These are phyloP conservation scores for Adansonia grandidieri DNA, from an alignment of 441 rosid species.

Conservation along the genomic window DNA sequence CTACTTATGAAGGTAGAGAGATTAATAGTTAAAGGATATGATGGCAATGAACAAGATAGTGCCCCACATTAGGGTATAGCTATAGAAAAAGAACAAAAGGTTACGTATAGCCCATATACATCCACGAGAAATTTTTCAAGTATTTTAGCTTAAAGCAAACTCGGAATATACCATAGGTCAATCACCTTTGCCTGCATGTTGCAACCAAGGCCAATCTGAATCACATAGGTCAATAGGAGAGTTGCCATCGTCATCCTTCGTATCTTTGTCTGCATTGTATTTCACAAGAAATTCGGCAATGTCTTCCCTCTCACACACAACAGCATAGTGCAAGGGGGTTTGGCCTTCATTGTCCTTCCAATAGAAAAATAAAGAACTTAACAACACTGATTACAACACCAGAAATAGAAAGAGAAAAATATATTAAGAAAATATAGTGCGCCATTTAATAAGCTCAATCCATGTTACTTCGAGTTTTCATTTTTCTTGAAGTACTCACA, in stretches of 20 bases:
- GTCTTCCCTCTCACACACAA: slow-evolving; percentile 81
- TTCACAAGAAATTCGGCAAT: slow-evolving; percentile 79
- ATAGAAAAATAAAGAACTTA: slow-evolving; percentile 24
- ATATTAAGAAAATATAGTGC: background rate
- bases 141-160: slow-evolving; percentile 20
- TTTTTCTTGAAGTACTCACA: too few species aligned
- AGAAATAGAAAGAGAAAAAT: background rate
- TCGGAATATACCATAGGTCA: slow-evolving; percentile 26
- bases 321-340: slow-evolving; percentile 91
- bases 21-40: background rate
- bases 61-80: slow-evolving; percentile 13
- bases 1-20: background rate
- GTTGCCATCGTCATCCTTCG: slow-evolving; percentile 76
- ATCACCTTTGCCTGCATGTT: slow-evolving; percentile 30
- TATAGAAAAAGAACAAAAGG: slow-evolving; percentile 8
- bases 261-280: slow-evolving; percentile 62
- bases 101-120: slow-evolving; percentile 36
- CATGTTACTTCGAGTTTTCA: too few species aligned
- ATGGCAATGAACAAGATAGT: slow-evolving; percentile 13
- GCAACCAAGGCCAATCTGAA: slow-evolving; percentile 73
- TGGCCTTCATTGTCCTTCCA: slow-evolving; percentile 92
- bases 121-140: slow-evolving; percentile 20
- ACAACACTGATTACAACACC: slow-evolving; percentile 16
- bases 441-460: background rate
- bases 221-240: slow-evolving; percentile 69